phyloP scores from a whole-genome alignment of 768 basidiomycete species.

The Chlorophyllum brunneum region DNA sequence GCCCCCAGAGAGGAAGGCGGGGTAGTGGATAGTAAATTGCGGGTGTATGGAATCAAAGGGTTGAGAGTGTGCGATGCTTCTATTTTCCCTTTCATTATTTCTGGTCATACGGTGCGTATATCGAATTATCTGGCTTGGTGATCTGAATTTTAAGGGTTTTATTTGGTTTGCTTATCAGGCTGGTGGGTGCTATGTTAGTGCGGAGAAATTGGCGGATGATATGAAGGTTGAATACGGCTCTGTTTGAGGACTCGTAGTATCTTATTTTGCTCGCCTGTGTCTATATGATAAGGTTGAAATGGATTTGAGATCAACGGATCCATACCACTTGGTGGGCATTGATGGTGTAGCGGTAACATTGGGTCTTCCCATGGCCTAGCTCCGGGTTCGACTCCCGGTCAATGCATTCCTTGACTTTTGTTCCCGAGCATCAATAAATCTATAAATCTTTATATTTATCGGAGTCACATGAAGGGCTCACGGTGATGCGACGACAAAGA shows the following conservation, averaged over 20 bases:
- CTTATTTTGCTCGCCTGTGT: too few relatives aligned
- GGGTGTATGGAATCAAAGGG: slow-evolving; percentile 38
- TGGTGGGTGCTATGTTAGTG: slow-evolving; percentile 27
- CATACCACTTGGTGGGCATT: slow-evolving; percentile 30
- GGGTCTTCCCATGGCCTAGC: slow-evolving; percentile 76
- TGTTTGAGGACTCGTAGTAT: not conserved
- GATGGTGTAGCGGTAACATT: slow-evolving; percentile 86
- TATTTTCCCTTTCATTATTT: slow-evolving; percentile 41
- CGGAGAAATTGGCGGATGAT: slow-evolving; percentile 29
- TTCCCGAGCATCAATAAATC: too few relatives aligned
- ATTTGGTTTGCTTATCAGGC: slow-evolving; percentile 17
- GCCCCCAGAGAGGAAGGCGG: slow-evolving; percentile 35
- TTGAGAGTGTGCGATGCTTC: slow-evolving; percentile 47
- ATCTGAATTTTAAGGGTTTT: not conserved
- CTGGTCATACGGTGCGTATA: slow-evolving; percentile 42
- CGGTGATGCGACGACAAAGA: too few relatives aligned
- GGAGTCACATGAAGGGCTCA: not conserved
- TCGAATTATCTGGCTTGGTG: too few relatives aligned
- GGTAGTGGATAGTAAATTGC: slow-evolving; percentile 33
- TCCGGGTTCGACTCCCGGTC: slow-evolving; percentile 54
- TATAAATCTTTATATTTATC: not conserved
- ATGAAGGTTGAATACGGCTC: slow-evolving; percentile 24
- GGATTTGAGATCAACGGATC: too few relatives aligned
- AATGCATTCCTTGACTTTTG: slow-evolving; percentile 37
- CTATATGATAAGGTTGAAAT: too few relatives aligned